Percentiles rank a stretch among this genome's conserved stretches.
phyloP scores from a whole-genome alignment of 176 grass and related monocot species.

The Carex myosuroides region DNA sequence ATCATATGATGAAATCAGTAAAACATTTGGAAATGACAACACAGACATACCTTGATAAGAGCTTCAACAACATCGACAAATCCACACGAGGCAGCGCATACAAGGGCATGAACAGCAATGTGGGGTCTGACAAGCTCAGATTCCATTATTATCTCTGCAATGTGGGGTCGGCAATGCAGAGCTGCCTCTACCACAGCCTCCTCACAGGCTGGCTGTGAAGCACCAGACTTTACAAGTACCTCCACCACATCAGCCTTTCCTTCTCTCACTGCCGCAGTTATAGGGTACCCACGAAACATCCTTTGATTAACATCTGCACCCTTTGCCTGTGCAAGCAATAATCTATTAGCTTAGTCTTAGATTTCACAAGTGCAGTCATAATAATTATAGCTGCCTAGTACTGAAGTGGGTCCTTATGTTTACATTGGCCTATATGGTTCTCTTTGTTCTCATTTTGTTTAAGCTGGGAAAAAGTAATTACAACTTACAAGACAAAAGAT shows the following conservation, averaged over 20 bases:
- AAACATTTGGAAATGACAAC: background rate
- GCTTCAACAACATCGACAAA: constrained; percentile 75
- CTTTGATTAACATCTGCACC: constrained; percentile 90
- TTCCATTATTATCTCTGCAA: constrained; percentile 62
- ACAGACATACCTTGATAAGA: constrained; percentile 55
- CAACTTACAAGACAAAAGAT: background rate
- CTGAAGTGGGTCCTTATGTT: background rate
- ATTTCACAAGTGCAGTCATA: background rate
- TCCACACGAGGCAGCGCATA: constrained; percentile 57
- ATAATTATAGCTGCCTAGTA: background rate
- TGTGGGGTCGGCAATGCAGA: constrained; percentile 50
- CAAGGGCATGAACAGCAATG: constrained; percentile 68
- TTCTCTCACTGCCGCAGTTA: constrained; percentile 74
- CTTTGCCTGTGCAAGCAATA: constrained; percentile 42
- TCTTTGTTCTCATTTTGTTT: background rate
- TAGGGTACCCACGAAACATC: constrained; percentile 63
- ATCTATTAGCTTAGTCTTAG: background rate
- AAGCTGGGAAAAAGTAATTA: background rate
- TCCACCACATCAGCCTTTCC: constrained; percentile 62
- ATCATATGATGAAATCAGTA: background rate
- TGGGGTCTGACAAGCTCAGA: constrained; percentile 76
- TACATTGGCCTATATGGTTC: background rate
- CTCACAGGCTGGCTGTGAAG: constrained; percentile 89
- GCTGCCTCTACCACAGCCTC: constrained; percentile 91
- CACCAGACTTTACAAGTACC: constrained; percentile 61